Conservation (phyloP, 164 flowering plant species). For the Vitis rupestris region DNA sequence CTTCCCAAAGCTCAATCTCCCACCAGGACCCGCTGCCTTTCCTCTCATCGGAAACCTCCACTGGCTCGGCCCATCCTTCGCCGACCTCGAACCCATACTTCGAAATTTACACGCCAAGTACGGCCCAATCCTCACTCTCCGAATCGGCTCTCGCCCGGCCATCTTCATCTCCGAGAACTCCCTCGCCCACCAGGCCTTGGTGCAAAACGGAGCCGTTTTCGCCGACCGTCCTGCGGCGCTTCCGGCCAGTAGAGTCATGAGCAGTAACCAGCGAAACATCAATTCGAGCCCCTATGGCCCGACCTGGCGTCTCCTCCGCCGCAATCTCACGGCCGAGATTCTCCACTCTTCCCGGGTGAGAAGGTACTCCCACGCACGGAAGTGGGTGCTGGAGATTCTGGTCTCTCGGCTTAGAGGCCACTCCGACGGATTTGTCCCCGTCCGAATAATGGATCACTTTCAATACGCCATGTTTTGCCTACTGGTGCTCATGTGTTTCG, state of each 20-base stretch:
- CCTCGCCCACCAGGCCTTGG: constrained; percentile 36
- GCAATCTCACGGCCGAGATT: constrained; percentile 35
- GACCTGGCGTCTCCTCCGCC: constrained; percentile 43
- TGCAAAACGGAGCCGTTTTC: constrained; percentile 38
- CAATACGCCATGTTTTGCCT: constrained; percentile 36
- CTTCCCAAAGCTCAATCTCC: constrained; percentile 8
- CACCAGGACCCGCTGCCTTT: constrained; percentile 32
- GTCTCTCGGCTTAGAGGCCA: constrained; percentile 6
- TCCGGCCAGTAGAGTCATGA: constrained; percentile 3
- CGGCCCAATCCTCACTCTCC: constrained; percentile 41
- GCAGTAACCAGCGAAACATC: constrained; percentile 25
- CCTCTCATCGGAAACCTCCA: constrained; percentile 25
- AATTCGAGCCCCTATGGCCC: constrained; percentile 39
- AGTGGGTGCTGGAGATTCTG: constrained; percentile 27
- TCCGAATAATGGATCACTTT: constrained; percentile 20
- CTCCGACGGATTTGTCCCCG: constrained; percentile 4
- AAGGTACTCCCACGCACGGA: constrained; percentile 24
- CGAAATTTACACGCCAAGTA: constrained; percentile 20
- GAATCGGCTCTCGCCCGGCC: constrained; percentile 17
- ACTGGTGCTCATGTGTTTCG: constrained; percentile 45
- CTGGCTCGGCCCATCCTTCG: constrained; percentile 19
- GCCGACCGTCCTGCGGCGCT: constrained; percentile 35
- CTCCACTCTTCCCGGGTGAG: constrained; percentile 36
- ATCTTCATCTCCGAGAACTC: constrained; percentile 28
- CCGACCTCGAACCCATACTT: constrained; percentile 24